A percentile compares a stretch with the other conserved stretches of the same genome.
Conservation (phyloP, 1,284 basidiomycete genomes). For the Stygiomarasmius scandens region DNA sequence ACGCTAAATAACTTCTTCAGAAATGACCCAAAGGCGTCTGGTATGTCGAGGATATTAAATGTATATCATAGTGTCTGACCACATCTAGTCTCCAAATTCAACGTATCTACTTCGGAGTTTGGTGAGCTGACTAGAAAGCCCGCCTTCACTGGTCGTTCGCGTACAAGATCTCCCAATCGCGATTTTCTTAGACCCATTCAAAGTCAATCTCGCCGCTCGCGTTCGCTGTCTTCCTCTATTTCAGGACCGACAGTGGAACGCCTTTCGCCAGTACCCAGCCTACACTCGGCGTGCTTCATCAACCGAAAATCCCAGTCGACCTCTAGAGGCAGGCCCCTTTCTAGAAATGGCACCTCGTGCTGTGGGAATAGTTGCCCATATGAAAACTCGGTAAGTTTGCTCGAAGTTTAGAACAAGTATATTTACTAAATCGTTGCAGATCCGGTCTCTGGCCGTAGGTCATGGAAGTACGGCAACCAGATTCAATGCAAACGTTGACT, state of each 20-base stretch:
- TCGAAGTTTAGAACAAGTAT: neutral
- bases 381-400: slow-evolving; percentile 1
- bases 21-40: neutral
- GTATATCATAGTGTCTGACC: neutral
- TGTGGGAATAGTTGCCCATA: slow-evolving; percentile 8
- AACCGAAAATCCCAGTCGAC: neutral
- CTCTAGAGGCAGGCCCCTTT: neutral
- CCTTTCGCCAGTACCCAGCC: neutral
- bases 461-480: neutral
- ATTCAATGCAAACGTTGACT: neutral
- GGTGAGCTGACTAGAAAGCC: neutral
- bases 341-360: neutral
- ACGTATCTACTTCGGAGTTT: slow-evolving; percentile 7
- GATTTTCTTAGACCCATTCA: neutral
- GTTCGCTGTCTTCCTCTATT: neutral
- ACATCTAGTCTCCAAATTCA: slow-evolving; percentile 7
- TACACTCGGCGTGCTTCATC: neutral
- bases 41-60: neutral
- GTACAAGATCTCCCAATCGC: neutral
- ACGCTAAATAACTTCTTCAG: neutral
- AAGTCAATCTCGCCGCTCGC: neutral
- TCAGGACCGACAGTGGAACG: neutral
- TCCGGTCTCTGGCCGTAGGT: neutral
- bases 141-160: neutral
- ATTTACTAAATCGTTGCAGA: neutral